Evolutionary conservation across 257 asterid species (phyloP), one percentile per base, ranked within the genome.

Genomic region (Parsonsia alboflavescens): DNA sequence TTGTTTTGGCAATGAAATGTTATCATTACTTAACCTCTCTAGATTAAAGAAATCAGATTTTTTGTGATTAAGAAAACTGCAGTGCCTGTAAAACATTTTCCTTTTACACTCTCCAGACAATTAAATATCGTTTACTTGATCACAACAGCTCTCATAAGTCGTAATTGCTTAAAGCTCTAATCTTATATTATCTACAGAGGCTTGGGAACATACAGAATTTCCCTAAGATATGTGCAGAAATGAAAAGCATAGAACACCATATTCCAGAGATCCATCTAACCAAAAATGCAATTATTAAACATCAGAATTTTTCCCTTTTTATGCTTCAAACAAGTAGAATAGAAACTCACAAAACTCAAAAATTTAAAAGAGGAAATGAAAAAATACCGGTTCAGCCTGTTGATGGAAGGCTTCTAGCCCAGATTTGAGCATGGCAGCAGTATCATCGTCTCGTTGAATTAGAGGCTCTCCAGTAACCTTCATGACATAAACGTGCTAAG

Each of bases 401-500:
- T 79, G 83, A 75, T 94, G 98, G 77, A 94, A 94, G 70, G 97
- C 90, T 44, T 92, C 97, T 57, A 94, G 96, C 86, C 98, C 90
- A 19, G 97, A 94, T 82, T 89, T 94, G 69, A 94, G 93, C 62
- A 94, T 97, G 78, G 88, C 96, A 65, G 92, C 86, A 54, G 98
- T 94, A 68, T 94, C 98, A 74, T 94, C 98, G 83, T 90, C 91
- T 10, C 96, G 96, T 81, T 94, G 98, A 75, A 91, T 87, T 59
- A 94, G 82, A 75, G 97, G 92, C 84, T 91, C 98, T 56, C 98
- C 98, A 68, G 88, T 73, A 42, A 81, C 81, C 88, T 84, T 72
- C 4, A 76, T 73, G 48, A 64, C 8, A 72, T 36, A 33, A 69
- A n/a, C 73, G 49, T 3, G 7, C 0, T 26, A 5, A 42, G 56